Conservation (phyloP, 2,329 filamentous ascomycete species). For the Ophiostoma ips region DNA sequence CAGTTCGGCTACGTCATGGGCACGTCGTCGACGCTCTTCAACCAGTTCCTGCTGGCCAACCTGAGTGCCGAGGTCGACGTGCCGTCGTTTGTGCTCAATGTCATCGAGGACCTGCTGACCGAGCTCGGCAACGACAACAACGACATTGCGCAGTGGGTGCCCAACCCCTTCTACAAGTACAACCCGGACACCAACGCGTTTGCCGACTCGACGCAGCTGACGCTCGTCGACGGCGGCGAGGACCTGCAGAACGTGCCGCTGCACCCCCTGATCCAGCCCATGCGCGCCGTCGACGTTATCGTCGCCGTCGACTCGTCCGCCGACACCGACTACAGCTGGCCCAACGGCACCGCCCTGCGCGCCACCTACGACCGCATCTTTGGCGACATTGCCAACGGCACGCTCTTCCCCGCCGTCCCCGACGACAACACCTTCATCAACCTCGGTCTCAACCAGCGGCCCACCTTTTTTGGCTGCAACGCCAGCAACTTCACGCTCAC, state of each 20-base stretch:
- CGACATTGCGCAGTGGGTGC: constrained; percentile 37
- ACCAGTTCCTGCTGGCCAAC: constrained; percentile 55
- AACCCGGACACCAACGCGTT: constrained; percentile 27
- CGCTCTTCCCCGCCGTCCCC: constrained; percentile 45
- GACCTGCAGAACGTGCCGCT: constrained; percentile 37
- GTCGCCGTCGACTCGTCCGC: constrained; percentile 51
- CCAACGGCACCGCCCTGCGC: constrained; percentile 44
- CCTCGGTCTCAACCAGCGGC: constrained; percentile 42
- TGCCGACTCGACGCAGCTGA: constrained; percentile 23
- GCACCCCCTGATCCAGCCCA: constrained; percentile 34
- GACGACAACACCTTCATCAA: constrained; percentile 41
- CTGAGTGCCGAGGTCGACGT: constrained; percentile 31
- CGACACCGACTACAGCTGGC: constrained; percentile 44
- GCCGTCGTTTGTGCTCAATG: constrained; percentile 34
- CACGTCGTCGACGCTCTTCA: constrained; percentile 75
- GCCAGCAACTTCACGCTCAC: constrained; percentile 20
- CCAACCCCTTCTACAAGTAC: constrained; percentile 47
- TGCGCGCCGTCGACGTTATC: constrained; percentile 45
- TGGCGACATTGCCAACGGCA: constrained; percentile 33
- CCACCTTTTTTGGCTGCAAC: constrained; percentile 51
- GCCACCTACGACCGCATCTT: constrained; percentile 43
- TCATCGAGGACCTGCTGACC: constrained; percentile 37
- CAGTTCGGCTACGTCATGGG: constrained; percentile 75
- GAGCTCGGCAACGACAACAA: constrained; percentile 38
- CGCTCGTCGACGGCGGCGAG: constrained; percentile 36